Percentiles rank a stretch among this genome's conserved stretches.
phyloP scores from a whole-genome alignment of 2,329 filamentous ascomycete genomes.

The Ophiostoma australiae region DNA sequence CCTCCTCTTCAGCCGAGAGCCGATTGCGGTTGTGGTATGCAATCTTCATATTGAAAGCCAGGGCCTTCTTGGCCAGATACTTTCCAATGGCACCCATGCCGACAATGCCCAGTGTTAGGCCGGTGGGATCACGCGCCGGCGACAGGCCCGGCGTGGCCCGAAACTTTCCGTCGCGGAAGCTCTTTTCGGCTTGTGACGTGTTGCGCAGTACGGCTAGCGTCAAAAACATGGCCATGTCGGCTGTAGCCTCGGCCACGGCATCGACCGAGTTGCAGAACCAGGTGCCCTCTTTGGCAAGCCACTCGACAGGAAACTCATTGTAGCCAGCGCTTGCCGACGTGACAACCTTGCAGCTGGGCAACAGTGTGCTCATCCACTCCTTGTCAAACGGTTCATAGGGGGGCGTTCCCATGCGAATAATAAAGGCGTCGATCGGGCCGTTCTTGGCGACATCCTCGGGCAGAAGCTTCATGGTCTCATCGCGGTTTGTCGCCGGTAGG shows the following conservation, averaged over 20 bases:
- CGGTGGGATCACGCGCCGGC: conserved; percentile 56
- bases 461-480: conserved; percentile 36
- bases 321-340: conserved; percentile 47
- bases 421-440: conserved; percentile 45
- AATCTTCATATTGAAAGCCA: conserved; percentile 51
- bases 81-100: conserved; percentile 57
- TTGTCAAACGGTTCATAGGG: conserved; percentile 47
- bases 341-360: conserved; percentile 38
- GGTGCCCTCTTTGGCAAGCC: conserved; percentile 55
- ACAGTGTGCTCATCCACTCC: conserved; percentile 39
- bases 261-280: conserved; percentile 63
- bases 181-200: conserved; percentile 38
- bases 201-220: conserved; percentile 64
- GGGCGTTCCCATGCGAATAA: conserved; percentile 47
- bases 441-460: conserved; percentile 35
- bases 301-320: conserved; percentile 62
- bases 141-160: conserved; percentile 37
- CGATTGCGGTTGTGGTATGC: conserved; percentile 52
- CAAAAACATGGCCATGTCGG: conserved; percentile 65
- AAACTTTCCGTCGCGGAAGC: conserved; percentile 42
- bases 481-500: conserved; percentile 37
- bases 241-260: conserved; percentile 64
- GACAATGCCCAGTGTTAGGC: conserved; percentile 54
- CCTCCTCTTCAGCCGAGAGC: conserved; percentile 42
- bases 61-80: conserved; percentile 33